phyloP scores from a whole-genome alignment of 495 filamentous ascomycete species.

The Tuber brumale region DNA sequence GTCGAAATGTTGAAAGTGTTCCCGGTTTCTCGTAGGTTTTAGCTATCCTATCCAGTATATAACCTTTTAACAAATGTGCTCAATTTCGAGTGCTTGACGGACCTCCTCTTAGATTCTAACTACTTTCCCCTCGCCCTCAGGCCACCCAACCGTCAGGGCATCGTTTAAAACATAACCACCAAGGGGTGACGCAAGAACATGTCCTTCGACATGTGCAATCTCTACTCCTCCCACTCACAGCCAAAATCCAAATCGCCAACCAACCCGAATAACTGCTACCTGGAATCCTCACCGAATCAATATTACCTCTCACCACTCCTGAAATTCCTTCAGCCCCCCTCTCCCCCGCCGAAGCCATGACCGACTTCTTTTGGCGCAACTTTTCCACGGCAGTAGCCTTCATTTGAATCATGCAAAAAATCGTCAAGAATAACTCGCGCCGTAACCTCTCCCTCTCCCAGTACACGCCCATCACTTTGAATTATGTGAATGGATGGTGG shows the following conservation, averaged over 20 bases:
- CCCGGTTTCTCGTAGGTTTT: constrained; percentile 75
- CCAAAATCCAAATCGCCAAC: constrained; percentile 28
- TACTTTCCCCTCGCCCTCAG: too few relatives aligned
- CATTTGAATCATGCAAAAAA: constrained; percentile 93
- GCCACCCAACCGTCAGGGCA: too few relatives aligned
- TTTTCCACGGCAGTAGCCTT: constrained; percentile 92
- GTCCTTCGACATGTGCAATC: constrained; percentile 55
- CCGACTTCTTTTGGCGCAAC: constrained; percentile 81
- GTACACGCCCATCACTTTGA: constrained; percentile 53
- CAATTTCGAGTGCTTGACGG: constrained; percentile 91
- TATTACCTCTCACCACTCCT: constrained; percentile 76
- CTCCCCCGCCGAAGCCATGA: constrained; percentile 58
- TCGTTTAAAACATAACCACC: too few relatives aligned
- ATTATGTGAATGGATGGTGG: too few relatives aligned
- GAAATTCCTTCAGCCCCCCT: constrained; percentile 44
- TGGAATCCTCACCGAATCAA: constrained; percentile 52
- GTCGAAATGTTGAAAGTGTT: constrained; percentile 91
- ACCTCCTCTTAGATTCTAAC: constrained; percentile 48
- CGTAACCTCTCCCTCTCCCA: constrained; percentile 86
- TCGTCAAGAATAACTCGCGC: constrained; percentile 89
- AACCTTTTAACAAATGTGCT: constrained; percentile 48
- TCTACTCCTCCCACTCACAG: constrained; percentile 48
- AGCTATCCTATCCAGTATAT: too few relatives aligned
- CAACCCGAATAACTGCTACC: background rate
- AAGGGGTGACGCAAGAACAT: too few relatives aligned